Conservation (phyloP, 257 asterid species). For the Dorcoceras hygrometricum region DNA sequence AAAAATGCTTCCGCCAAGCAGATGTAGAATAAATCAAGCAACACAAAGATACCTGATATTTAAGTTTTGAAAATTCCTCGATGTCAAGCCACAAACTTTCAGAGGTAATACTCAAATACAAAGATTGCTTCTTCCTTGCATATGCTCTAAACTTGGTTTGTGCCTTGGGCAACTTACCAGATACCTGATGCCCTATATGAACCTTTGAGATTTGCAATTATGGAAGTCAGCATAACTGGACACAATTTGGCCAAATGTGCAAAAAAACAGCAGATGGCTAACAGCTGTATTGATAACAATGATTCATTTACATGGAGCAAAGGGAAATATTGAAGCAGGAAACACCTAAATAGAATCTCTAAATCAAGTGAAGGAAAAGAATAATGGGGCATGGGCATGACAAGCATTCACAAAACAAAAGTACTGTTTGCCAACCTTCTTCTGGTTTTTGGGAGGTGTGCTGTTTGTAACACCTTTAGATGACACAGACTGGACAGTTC, state of each 20-base stretch:
- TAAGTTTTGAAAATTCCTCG: constrained; percentile 72
- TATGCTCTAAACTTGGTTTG: constrained; percentile 49
- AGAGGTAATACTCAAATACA: constrained; percentile 51
- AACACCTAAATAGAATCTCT: not conserved
- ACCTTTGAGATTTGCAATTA: constrained; percentile 44
- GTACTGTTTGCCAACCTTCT: constrained; percentile 41
- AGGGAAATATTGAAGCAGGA: not conserved
- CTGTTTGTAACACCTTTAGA: constrained; percentile 43
- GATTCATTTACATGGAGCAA: not conserved
- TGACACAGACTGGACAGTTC: constrained; percentile 45
- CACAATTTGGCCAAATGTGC: not conserved
- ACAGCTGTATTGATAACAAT: not conserved
- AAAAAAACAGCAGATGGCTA: not conserved
- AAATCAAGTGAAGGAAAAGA: not conserved
- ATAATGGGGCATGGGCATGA: not conserved
- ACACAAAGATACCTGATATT: constrained; percentile 64
- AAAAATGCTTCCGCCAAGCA: constrained; percentile 7
- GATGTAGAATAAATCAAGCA: constrained; percentile 17
- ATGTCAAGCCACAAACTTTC: constrained; percentile 85
- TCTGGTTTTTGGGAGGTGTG: constrained; percentile 52
- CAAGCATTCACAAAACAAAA: constrained; percentile 2
- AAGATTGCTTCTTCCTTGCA: constrained; percentile 54
- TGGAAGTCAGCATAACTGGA: not conserved
- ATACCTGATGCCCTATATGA: constrained; percentile 44
- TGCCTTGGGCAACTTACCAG: constrained; percentile 39